Base-by-base conservation (phyloP, 257 asterid species). In the Penstemon newberryi region DNA sequence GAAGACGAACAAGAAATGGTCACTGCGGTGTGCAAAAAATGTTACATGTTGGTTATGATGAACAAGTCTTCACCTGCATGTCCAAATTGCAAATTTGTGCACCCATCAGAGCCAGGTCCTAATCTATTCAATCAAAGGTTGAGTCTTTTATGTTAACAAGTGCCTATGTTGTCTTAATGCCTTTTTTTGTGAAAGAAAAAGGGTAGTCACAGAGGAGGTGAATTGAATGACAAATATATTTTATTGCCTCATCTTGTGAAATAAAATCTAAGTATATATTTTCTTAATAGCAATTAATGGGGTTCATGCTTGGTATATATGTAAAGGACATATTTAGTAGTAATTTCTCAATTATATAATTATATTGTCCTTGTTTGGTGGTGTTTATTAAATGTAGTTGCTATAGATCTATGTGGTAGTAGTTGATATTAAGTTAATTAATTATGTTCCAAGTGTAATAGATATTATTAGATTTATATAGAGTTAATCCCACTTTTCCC, bases 21-120 rank as follows among this genome's bases (percentile, higher is more conserved):
- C 25, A 85, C 94, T 3, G 94, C 94, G 1, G 96, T 87, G 43
- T 89, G 96, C 91, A 78, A 79, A 58, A 86, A 86, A 75, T 89
- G 96, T 59, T 88, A 84, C 46, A 79, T 89, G 94, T 58, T 89
- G 78, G 94, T 89, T 13, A 81, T 89, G 91, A 85, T 89, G 93
- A 70, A 75, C 79, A 86, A 81, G 73, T 78, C 94, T 43, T 70
- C 87, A 5, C 91, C 89, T 2, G 64, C 89, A 56, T 89, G 96
- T 68, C 96, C 96, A 8, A 89, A 89, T 59, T 89, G 96, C 88
- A 89, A 89, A 73, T 88, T 78, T 60, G 50, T 85, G 74, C 87
- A 85, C 73, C 83, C 86, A 39, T 72, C 72, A 8, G 86, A 82
- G 5, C 74, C 80, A 43, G 65, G 56, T 44, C 44, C 82, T 2